These are phyloP conservation scores for Colletotrichum tamarilloi DNA, from an alignment of 2,329 filamentous ascomycete species.

Conservation along the genomic window DNA sequence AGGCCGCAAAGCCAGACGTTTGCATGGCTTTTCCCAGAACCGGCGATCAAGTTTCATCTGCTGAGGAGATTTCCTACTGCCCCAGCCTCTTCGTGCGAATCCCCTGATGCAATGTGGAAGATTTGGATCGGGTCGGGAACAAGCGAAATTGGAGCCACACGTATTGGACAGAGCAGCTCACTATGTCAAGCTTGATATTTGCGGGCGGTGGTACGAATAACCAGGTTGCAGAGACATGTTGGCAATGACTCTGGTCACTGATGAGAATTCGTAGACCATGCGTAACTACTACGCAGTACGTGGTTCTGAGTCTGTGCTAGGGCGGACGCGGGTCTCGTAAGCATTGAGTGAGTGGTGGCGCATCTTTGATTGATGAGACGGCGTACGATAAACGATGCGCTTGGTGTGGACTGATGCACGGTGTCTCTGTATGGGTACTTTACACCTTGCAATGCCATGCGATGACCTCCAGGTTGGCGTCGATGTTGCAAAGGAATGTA, in stretches of 20 bases:
- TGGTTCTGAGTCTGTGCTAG: background rate
- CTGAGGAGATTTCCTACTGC: background rate
- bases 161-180: background rate
- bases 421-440: background rate
- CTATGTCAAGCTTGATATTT: background rate
- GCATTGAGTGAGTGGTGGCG: background rate
- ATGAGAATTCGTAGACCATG: too few relatives aligned
- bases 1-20: background rate
- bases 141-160: background rate
- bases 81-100: background rate
- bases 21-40: background rate
- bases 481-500: constrained; percentile 6
- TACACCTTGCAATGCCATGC: background rate
- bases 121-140: background rate
- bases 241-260: too few relatives aligned
- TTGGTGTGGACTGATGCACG: background rate
- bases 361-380: background rate
- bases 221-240: background rate
- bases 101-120: background rate
- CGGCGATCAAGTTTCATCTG: background rate
- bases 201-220: background rate
- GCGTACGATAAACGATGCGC: background rate
- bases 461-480: background rate
- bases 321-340: background rate
- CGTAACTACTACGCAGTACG: too few relatives aligned